Base-by-base conservation (phyloP, 73 alveolate species). In the Blepharisma japonicum region DNA sequence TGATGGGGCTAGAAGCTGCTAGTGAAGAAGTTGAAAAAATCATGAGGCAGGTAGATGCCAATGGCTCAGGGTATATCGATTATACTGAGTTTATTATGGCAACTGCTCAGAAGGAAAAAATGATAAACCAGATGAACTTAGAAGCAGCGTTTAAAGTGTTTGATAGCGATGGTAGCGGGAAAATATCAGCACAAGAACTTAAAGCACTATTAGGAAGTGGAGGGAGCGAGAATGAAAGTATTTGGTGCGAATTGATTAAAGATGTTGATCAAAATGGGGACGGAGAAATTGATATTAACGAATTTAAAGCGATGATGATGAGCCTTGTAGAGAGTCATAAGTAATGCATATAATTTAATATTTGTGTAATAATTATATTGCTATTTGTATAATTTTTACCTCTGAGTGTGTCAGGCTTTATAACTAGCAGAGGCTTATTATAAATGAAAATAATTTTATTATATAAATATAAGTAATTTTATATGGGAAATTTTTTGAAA, bases 31-130 rank as follows among this genome's bases (percentile, higher is more conserved):
- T 80, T 46, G 87, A 80, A 38, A 80, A 80, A 55, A 80, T 80
- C 50, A 80, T 80, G 42, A 48, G 68, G 49, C 45, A 46, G 42
- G 81, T 66, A 38, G 85, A 67, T 56, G 27, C 77, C 53, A 78
- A 72, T 72, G 82, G 82, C 6, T 61, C 56, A 61, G 87, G 87
- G 23, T 78, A 70, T 7, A 77, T 80, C 38, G 87, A 53, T 53
- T 53, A 53, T 53, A 68, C 79, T 68, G 87, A 80, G 48, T 80
- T 80, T 80, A 46, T 80, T 50, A 70, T 55, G 56, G 76, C 83
- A 45, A 72, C 78, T 20, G 49, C 49, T 55, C 56, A 80, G 49
- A 77, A 66, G 39, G 81, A 77, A 56, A 77, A 51, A 55, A 55
- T 77, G 21, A 21, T 77, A 6, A 50, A 48, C 27, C 49, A 77